A percentile compares a stretch with the other conserved stretches of the same genome.
Evolutionary conservation across 495 filamentous ascomycete species (phyloP).

Genomic region (Bryoglossum gracile): DNA sequence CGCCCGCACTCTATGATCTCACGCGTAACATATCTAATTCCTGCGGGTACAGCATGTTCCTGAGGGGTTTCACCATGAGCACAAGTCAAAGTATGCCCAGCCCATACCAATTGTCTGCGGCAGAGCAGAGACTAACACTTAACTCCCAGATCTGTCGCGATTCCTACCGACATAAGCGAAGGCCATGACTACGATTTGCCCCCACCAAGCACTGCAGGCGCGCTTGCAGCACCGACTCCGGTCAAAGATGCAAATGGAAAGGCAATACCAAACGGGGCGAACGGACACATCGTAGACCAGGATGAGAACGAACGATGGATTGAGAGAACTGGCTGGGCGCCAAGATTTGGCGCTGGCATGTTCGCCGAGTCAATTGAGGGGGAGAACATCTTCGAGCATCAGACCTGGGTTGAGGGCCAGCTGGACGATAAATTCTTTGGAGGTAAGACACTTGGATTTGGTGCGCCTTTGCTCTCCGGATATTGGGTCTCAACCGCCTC

Average conservation of each 20-base stretch:
- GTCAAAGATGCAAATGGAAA: conserved; percentile 38
- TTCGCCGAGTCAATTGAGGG: conserved; percentile 43
- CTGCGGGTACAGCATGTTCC: conserved; percentile 42
- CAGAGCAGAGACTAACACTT: no score
- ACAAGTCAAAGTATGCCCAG: conserved; percentile 58
- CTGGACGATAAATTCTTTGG: conserved; percentile 89
- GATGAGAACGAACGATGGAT: conserved; percentile 59
- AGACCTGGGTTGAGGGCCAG: conserved; percentile 77
- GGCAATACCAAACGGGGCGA: conserved; percentile 35
- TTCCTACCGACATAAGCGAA: conserved; percentile 71
- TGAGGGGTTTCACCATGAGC: conserved; percentile 54
- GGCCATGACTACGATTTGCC: conserved; percentile 72
- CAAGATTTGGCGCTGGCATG: conserved; percentile 57
- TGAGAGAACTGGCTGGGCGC: conserved; percentile 78
- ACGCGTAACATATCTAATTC: conserved; percentile 5
- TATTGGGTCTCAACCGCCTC: no score
- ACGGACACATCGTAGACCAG: conserved; percentile 32
- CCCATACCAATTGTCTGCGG: no score
- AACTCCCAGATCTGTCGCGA: no score
- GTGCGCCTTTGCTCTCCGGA: no score
- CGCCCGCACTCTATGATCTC: background rate
- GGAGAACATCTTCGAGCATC: conserved; percentile 73
- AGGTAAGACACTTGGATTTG: conserved; percentile 53
- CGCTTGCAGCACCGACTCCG: conserved; percentile 40
- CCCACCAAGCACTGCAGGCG: conserved; percentile 61